Conservation (phyloP, 78 protist genomes). For the Guillardia theta region DNA sequence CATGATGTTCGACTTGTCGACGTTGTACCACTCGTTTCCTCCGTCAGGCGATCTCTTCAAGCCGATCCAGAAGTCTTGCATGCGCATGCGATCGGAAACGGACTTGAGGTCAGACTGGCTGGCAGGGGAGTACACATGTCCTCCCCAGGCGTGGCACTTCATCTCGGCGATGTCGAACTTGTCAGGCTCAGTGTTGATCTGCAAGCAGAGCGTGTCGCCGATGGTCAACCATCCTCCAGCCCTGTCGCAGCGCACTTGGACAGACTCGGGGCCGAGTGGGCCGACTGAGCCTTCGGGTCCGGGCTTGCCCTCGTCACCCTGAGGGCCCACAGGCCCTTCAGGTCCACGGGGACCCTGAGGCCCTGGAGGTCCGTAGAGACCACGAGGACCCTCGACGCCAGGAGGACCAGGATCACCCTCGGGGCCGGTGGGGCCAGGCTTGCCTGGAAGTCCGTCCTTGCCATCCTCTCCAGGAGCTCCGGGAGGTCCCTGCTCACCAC, state of each 20-base stretch:
- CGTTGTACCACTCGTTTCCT: neutral
- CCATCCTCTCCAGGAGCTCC: neutral
- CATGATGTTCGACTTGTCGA: neutral
- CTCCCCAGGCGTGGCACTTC: neutral
- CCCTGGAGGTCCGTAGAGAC: neutral
- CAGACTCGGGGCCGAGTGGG: neutral
- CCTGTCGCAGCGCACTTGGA: constrained; percentile 16
- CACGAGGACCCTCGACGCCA: neutral
- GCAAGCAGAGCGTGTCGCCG: neutral
- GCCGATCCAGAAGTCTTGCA: constrained; percentile 6
- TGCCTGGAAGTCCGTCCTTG: constrained; percentile 1
- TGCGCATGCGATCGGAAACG: neutral
- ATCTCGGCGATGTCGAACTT: neutral
- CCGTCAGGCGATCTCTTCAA: neutral
- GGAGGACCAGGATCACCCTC: neutral
- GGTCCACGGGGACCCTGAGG: neutral
- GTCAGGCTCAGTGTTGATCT: neutral
- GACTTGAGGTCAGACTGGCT: neutral
- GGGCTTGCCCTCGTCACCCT: constrained; percentile 20
- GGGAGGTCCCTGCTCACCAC: neutral
- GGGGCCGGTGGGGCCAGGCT: neutral
- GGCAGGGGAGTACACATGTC: neutral
- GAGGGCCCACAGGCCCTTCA: neutral
- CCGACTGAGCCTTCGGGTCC: neutral
- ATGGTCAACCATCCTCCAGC: neutral